phyloP scores from a whole-genome alignment of 129 eudicot species.

The Apium graveolens region DNA sequence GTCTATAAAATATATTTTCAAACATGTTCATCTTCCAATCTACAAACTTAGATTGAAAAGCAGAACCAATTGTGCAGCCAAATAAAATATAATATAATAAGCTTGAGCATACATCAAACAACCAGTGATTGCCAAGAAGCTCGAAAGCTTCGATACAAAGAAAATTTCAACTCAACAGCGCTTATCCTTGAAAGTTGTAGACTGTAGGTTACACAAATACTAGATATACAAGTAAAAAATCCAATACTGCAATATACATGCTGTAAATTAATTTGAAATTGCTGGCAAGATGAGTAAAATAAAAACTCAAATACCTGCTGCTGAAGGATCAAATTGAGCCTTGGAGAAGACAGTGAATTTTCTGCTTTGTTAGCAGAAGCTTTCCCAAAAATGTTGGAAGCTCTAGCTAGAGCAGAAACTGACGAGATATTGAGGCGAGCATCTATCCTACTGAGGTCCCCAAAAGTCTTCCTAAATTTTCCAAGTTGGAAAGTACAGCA shows the following conservation, averaged over 20 bases:
- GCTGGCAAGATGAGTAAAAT: not conserved
- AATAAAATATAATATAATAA: not conserved
- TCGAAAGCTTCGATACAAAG: not conserved
- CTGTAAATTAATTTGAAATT: not conserved
- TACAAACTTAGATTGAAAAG: not conserved
- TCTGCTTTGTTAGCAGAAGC: constrained; percentile 13
- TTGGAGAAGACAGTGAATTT: constrained; percentile 31
- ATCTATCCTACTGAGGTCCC: constrained; percentile 75
- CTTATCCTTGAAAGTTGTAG: not conserved
- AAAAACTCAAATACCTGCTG: constrained; percentile 57
- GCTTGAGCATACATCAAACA: not conserved
- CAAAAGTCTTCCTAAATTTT: constrained; percentile 44
- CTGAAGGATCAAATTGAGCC: constrained; percentile 52
- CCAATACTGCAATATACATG: not conserved
- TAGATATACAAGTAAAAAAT: not conserved
- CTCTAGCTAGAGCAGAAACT: constrained; percentile 42
- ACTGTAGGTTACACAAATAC: not conserved
- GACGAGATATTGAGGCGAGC: constrained; percentile 67
- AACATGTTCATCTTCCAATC: not conserved
- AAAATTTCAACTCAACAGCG: not conserved
- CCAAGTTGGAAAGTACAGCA: constrained; percentile 66
- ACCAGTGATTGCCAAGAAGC: not conserved
- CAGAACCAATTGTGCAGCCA: not conserved
- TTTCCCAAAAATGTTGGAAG: constrained; percentile 23
- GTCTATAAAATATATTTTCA: not conserved